Evolutionary conservation across 192 early-diverging fungal species (phyloP).

Genomic region (Pilobolus umbonatus): DNA sequence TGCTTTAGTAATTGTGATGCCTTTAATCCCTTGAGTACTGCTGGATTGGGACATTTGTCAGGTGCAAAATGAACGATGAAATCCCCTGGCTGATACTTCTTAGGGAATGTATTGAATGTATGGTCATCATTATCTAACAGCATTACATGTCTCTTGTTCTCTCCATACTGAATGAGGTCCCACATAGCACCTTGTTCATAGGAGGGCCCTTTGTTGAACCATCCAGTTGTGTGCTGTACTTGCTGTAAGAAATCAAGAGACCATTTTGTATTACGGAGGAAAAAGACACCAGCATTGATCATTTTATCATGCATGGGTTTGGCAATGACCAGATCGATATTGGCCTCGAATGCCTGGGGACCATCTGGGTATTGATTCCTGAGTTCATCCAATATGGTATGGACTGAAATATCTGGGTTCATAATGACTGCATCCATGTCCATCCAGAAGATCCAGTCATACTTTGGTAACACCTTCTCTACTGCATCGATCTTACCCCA

Average conservation of each 20-base stretch:
- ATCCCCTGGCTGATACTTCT: conserved; percentile 36
- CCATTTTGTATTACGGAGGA: conserved; percentile 55
- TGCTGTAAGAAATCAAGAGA: conserved; percentile 40
- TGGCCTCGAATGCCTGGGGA: conserved; percentile 19
- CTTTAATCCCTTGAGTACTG: conserved; percentile 36
- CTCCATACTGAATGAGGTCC: conserved; percentile 42
- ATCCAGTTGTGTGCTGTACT: conserved; percentile 35
- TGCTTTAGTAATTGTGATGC: conserved; percentile 29
- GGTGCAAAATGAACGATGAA: conserved; percentile 60
- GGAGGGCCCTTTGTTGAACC: conserved; percentile 33
- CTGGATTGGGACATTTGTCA: conserved; percentile 44
- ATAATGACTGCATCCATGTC: conserved; percentile 59
- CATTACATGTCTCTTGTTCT: conserved; percentile 33
- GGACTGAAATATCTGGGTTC: conserved; percentile 37
- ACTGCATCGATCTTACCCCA: conserved; percentile 57
- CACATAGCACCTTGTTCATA: conserved; percentile 58
- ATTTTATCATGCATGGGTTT: conserved; percentile 42
- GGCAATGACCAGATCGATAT: conserved; percentile 46
- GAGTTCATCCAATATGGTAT: conserved; percentile 37
- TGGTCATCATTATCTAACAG: conserved; percentile 46
- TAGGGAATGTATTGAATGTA: conserved; percentile 56
- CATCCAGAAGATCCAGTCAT: conserved; percentile 60
- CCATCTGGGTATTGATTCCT: conserved; percentile 24
- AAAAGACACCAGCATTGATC: conserved; percentile 57
- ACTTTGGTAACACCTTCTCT: conserved; percentile 51